Evolutionary conservation across 2,329 filamentous ascomycete genomes (phyloP).

Genomic region (Trichoderma koningii): DNA sequence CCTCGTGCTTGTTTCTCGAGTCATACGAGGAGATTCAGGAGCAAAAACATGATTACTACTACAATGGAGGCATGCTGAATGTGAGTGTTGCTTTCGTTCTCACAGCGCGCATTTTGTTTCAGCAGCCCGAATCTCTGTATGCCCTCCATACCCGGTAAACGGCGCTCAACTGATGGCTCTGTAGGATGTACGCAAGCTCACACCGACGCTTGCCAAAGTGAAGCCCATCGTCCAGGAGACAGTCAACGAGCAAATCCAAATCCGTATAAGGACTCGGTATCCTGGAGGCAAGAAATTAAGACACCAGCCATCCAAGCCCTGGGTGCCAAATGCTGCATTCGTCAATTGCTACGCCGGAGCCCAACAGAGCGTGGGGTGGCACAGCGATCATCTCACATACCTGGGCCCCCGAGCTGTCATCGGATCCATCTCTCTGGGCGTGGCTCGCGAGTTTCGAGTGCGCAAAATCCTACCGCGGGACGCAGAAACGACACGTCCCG

Average conservation of each 20-base stretch:
- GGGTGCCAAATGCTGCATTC: conserved; percentile 87
- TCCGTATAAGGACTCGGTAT: conserved; percentile 69
- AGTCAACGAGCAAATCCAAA: conserved; percentile 76
- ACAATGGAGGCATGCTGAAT: conserved; percentile 75
- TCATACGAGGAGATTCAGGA: conserved; percentile 66
- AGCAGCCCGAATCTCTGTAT: no score
- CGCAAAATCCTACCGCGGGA: conserved; percentile 70
- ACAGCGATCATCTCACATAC: conserved; percentile 91
- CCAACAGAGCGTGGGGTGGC: conserved; percentile 83
- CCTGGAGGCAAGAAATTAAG: conserved; percentile 71
- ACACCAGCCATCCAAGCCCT: conserved; percentile 71
- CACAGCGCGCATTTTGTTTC: no score
- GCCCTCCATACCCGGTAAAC: not conserved
- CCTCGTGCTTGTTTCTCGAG: conserved; percentile 79
- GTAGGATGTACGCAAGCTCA: conserved; percentile 73
- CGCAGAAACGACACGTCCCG: conserved; percentile 42
- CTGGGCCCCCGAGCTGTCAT: conserved; percentile 87
- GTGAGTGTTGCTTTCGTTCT: conserved; percentile 42
- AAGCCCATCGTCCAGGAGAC: conserved; percentile 69
- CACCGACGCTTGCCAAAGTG: conserved; percentile 71
- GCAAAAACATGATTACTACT: conserved; percentile 80
- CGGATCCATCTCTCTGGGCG: conserved; percentile 85
- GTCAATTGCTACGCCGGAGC: conserved; percentile 91
- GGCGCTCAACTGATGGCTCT: not conserved
- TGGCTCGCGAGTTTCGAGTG: conserved; percentile 90